Base-by-base conservation (phyloP, 2,329 filamentous ascomycete genomes). In the Metarhizium guizhouense region DNA sequence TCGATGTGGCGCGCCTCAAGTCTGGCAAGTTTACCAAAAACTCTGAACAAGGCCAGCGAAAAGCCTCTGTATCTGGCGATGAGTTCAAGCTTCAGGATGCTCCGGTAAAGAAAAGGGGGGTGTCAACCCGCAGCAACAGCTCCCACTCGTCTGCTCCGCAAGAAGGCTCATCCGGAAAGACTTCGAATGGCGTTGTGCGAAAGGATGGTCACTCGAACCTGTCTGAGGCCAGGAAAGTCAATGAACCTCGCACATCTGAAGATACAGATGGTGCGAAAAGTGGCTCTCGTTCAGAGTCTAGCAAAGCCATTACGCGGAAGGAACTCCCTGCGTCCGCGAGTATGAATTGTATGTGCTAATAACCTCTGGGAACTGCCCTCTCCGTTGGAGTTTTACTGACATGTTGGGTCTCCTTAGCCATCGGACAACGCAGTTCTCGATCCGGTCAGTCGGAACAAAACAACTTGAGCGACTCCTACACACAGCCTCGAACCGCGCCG, bases 61-160 rank as follows among this genome's bases (percentile, higher is more conserved):
- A 64, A 53, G 52, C 65, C 1, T 67, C 70, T 13, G 60, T 67
- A 0, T 59, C 60, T 2, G 60, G 63, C 1, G 77, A 80, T 13
- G 75, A 84, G 32, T 92, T 92, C 71, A 90, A 86, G 70, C 72
- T 94, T 47, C 89, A 93, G 65, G 90, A 95, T 51, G 88, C 87
- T 1, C 89, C 90, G 0, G 87, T 85, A 69, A 81, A 77, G 64
- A 82, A 80, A 63, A 79, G 76, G 63, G 59, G 71, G 36, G 62
- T 70, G 16, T 70, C 70, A 55, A 69, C 74, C 3, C 72, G 76
- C 54, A 74, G 70, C 60, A 64, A 58, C 49, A 74, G 73, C 60
- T 76, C 77, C 1, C 73, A 76, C 55, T 73, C 70, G 10, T 70
- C 67, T 53, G 62, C 67, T 20, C 66, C 70, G 5, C 65, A 72